Evolutionary conservation across 768 basidiomycete species (phyloP), one percentile per base, ranked within the genome.

Genomic region (Pleurotus pulmonarius): DNA sequence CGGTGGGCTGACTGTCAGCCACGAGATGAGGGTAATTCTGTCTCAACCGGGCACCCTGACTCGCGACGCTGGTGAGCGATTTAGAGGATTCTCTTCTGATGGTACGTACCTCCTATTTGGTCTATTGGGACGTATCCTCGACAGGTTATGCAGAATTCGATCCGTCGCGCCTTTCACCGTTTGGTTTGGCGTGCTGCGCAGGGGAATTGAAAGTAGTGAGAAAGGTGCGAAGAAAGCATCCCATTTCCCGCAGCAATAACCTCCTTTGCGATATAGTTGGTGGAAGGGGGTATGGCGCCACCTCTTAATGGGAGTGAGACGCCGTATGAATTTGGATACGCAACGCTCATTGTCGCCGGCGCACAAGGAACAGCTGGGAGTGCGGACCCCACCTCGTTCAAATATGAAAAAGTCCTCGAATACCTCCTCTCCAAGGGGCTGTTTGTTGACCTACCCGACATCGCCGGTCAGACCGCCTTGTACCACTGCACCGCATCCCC

Each of bases 391-490:
- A 60, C 47, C 13, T 58, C 56, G 2, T 52, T 66, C 39, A 60
- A 65, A 46, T 69, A 77, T 56, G 40, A 63, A 15, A 75, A 73
- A 5, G 65, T 72, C 12, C 67, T 83, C 51, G 62, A 66, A 39
- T 73, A 69, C 49, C 73, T 85, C 22, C 65, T 83, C 39, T 63
- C 70, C 0, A 57, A 64, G 0, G 80, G 81, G 11, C 67, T 75
- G 0, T 68, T 78, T 3, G 64, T 71, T 3, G 69, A 82, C 49
- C 16, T 71, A 1, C 65, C 66, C 1, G 83, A 83, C 56, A 75
- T 84, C 44, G 70, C 66, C 8, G 80, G 80, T 3, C 70, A 70
- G 65, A 83, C 80, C 1, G 77, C 83, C 1, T 71, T 83, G 3
- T 74, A 79, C 46, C 81, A 83, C 61, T 68, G 71, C 0, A 73